phyloP scores from a whole-genome alignment of 2,329 filamentous ascomycete species.

The Aspergillaceae sp. region DNA sequence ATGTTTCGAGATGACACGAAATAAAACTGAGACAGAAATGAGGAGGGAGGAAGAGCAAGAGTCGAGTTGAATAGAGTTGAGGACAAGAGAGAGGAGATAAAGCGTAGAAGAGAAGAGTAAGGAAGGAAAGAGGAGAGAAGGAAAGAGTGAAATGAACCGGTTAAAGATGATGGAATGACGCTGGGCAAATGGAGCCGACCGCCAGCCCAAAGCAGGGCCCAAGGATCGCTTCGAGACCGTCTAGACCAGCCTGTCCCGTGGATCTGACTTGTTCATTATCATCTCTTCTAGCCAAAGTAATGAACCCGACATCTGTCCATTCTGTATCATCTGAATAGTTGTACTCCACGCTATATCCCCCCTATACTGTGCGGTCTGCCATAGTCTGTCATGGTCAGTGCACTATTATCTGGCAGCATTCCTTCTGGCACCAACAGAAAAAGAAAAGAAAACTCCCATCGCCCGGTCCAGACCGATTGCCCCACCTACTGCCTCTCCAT shows the following conservation, averaged over 20 bases:
- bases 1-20: neutral
- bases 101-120: slow-evolving; percentile 7
- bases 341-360: too few relatives aligned
- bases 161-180: slow-evolving; percentile 2
- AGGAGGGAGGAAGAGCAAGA: slow-evolving; percentile 6
- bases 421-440: too few relatives aligned
- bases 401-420: too few relatives aligned
- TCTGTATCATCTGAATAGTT: too few relatives aligned
- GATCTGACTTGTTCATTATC: neutral
- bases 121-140: slow-evolving; percentile 9
- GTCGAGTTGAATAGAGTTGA: neutral
- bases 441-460: too few relatives aligned
- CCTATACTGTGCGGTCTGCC: too few relatives aligned
- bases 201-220: slow-evolving; percentile 8
- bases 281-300: too few relatives aligned
- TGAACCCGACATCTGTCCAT: too few relatives aligned
- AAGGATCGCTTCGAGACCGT: slow-evolving; percentile 4
- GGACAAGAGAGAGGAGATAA: neutral
- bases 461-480: too few relatives aligned
- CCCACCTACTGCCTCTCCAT: too few relatives aligned
- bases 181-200: slow-evolving; percentile 4
- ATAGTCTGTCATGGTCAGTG: too few relatives aligned
- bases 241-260: neutral
- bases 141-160: slow-evolving; percentile 8
- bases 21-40: neutral